Base-by-base conservation (phyloP, 495 filamentous ascomycete species). In the Xylaria bambusicola region DNA sequence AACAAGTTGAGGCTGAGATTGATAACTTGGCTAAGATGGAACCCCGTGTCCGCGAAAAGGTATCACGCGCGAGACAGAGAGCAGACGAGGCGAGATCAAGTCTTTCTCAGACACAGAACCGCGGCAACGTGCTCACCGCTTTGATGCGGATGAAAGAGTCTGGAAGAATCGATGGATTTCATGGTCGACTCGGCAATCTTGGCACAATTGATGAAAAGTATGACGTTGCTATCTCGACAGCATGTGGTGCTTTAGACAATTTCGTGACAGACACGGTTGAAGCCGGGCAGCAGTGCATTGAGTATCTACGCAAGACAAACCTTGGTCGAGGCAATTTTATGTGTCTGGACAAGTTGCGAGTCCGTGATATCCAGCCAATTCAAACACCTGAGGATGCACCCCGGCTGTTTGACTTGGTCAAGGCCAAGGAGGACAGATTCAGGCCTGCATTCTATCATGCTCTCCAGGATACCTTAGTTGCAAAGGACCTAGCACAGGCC, bases 281-380 rank as follows among this genome's bases (percentile, higher is more conserved):
- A 66, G 89, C 89, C 46, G 95, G 92, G 50, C 93, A 97, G 71
- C 92, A 97, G 66, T 98, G 95, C 71, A 96, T 98, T 66, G 93
- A 98, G 64, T 93, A 98, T 68, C 82, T 98, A 17, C 86, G 94
- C 23, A 98, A 98, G 78, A 98, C 95, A 62, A 97, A 96, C 66
- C 87, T 98, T 23, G 94, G 94, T n/a, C 84, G 95, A 68, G 94
- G 92, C 27, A 96, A 96, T 75, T 96, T 98, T 69, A 98, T 98
- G 66, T 89, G 93, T 60, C 84, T 98, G 2, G 90, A 98, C 69
- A 91, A 93, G 61, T 80, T 97, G 21, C 81, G 91, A 31, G 77
- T 80, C 44, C 84, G 88, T 45, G 88, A 97, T 67, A 75, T 97
- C 55, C 84, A 82, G 3, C 76, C 81, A 0, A 90, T 97, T 54